Evolutionary conservation across 805 yeast genomes (phyloP), one percentile per base, ranked within the genome.

Genomic region (Alloascoidea africana): DNA sequence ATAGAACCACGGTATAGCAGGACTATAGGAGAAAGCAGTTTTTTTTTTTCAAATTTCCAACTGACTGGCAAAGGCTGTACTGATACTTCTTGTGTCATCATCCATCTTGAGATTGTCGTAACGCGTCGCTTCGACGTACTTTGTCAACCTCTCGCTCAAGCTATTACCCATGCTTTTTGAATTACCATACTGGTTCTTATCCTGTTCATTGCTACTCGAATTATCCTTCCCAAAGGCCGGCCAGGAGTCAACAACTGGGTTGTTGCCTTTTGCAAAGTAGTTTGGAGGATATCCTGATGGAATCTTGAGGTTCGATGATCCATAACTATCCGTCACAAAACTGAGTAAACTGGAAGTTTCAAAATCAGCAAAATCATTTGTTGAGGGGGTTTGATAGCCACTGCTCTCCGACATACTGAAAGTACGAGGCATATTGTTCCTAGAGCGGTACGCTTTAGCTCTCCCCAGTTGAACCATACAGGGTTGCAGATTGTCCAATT

Each of bases 401-500:
- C 27, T 33, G 45, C 27, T 36, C 52, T 14, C 41, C 38, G 14
- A 38, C 33, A 14, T 16, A 34, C 27, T 37, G 32, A 33, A 17
- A 33, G 42, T 18, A 14, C 5, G 11, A 14, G 13, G 19, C 33
- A 17, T 17, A 16, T 18, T 30, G n/a, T 23, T 23, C 8, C 32
- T 35, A 16, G 27, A 5, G 15, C 38, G 8, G 40, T 14, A 27
- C 17, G 30, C 23, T 46, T 46, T 34, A 40, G 58, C 58, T 44
- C 53, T 58, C 15, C 52, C 54, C 42, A 64, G 61, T 44, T 72
- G 79, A 16, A 80, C 75, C 41, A 77, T 63, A 42, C 86, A 76
- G 37, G 80, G 58, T 52, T 79, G 91, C 44, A 87, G 64, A 46
- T 75, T 81, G 41, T 80, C 89, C 45, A 87, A 63, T 1, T 84